Percentiles rank a stretch among this genome's conserved stretches.
Evolutionary conservation across 2,329 filamentous ascomycete genomes (phyloP).

Genomic region (Sporothrix mexicana): DNA sequence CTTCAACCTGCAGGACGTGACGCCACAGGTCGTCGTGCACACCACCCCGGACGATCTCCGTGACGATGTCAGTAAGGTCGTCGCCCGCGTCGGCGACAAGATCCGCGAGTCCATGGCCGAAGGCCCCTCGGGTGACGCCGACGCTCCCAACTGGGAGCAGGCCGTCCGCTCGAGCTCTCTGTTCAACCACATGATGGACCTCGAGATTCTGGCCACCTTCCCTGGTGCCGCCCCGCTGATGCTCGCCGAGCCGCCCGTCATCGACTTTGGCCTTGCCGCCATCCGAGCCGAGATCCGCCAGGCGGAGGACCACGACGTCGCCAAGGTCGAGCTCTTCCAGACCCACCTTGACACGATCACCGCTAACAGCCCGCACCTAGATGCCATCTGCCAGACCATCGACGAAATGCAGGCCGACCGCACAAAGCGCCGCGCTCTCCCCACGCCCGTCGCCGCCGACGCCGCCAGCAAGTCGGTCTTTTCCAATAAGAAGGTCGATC

Average conservation of each 20-base stretch:
- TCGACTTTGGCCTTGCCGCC: constrained; percentile 79
- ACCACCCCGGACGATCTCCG: constrained; percentile 43
- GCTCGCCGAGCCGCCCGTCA: constrained; percentile 57
- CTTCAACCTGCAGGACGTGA: constrained; percentile 37
- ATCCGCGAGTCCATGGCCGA: constrained; percentile 29
- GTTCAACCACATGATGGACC: constrained; percentile 38
- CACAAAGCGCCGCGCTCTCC: constrained; percentile 30
- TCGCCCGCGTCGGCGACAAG: constrained; percentile 40
- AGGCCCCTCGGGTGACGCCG: neutral
- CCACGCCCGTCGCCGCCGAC: constrained; percentile 16
- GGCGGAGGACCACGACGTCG: constrained; percentile 34
- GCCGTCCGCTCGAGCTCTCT: constrained; percentile 36
- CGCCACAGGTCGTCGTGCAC: constrained; percentile 35
- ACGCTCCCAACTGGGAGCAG: constrained; percentile 37
- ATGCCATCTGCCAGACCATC: constrained; percentile 34
- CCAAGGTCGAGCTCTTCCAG: constrained; percentile 36
- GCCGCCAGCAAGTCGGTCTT: constrained; percentile 22
- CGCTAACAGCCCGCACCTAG: constrained; percentile 36
- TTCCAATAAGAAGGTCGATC: constrained; percentile 29
- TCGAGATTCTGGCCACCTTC: constrained; percentile 39
- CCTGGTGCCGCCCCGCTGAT: constrained; percentile 55
- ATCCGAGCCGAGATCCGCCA: constrained; percentile 36
- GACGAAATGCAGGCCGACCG: constrained; percentile 36
- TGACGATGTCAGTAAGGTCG: constrained; percentile 44
- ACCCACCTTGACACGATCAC: constrained; percentile 36